Evolutionary conservation across 208 protist genomes (phyloP), one percentile per base, ranked within the genome.

Genomic region (Willaertia magna): DNA sequence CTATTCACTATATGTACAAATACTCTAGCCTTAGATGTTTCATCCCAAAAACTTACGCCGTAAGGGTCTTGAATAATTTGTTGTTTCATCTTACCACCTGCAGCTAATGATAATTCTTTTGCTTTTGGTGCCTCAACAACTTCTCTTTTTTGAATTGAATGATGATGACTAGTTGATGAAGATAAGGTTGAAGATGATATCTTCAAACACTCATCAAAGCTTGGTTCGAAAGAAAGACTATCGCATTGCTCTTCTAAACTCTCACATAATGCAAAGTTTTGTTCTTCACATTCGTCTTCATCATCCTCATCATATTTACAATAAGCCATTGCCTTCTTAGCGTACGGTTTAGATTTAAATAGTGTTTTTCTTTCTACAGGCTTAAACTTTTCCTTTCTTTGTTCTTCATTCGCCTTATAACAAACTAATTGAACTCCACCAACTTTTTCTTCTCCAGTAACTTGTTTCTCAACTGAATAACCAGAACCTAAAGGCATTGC

Each of bases 401-500:
- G 0, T 44, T 44, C 20, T 34, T 22, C 11, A 44, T 76, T 22
- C 11, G 39, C 4, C 0, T 39, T 11, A 18, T 16, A 76, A 26
- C 67, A 40, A 44, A 40, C 11, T 30, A 84, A 6, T 42, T 85
- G 12, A 55, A 4, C 46, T 26, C 85, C 85, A n/a, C 85, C 75
- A 26, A 84, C 85, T 47, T 85, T 39, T 26, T 85, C 85, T 22
- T n/a, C 26, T 26, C 85, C 85, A 61, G 74, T 85, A 26, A 84
- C 43, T 40, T 85, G 85, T 26, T 2, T 6, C 4, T 85, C 74
- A 26, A 85, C 12, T 34, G 85, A 6, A n/a, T 86, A 86, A 26
- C 85, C 85, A 30, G 6, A 18, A 26, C 85, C 85, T 4, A 86
- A 74, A 26, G 85, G 85, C 85, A 86, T 86, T 2, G 85, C 85